Conservation (phyloP, 306 rosid species). For the Malus asiatica region DNA sequence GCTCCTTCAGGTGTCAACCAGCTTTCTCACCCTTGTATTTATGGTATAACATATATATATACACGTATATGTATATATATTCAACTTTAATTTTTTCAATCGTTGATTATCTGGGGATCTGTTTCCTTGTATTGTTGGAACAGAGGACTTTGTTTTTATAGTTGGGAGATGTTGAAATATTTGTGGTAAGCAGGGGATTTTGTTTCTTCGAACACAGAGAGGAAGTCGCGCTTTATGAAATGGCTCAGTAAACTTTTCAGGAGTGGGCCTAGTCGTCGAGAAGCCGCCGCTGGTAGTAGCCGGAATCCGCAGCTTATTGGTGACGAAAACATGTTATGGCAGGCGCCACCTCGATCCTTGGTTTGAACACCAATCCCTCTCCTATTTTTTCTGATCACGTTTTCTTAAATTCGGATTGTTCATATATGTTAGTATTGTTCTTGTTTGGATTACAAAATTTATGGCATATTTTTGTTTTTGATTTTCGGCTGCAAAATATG, state of each 20-base stretch:
- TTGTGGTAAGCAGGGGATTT: constrained; percentile 65
- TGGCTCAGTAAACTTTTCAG: constrained; percentile 84
- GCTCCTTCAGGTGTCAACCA: constrained; percentile 67
- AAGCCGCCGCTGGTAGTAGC: constrained; percentile 20
- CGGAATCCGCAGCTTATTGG: constrained; percentile 50
- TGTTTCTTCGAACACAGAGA: constrained; percentile 70
- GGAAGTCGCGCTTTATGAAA: constrained; percentile 87
- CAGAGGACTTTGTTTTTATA: neutral
- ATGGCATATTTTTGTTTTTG: too few relatives aligned
- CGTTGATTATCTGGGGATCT: neutral
- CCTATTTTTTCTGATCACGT: neutral
- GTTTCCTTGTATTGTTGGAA: neutral
- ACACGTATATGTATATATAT: neutral
- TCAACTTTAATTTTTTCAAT: neutral
- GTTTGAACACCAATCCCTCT: constrained; percentile 27
- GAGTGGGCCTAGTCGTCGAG: constrained; percentile 49
- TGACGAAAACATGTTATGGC: constrained; percentile 70
- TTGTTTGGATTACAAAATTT: neutral
- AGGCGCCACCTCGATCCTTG: constrained; percentile 55
- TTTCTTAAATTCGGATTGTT: neutral
- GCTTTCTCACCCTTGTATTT: constrained; percentile 80
- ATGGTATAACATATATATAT: constrained; percentile 36
- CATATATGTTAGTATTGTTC: neutral
- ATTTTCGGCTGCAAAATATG: neutral
- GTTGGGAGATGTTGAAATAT: constrained; percentile 11